Base-by-base conservation (phyloP, 2,329 filamentous ascomycete genomes). In the Xylaria sp. region DNA sequence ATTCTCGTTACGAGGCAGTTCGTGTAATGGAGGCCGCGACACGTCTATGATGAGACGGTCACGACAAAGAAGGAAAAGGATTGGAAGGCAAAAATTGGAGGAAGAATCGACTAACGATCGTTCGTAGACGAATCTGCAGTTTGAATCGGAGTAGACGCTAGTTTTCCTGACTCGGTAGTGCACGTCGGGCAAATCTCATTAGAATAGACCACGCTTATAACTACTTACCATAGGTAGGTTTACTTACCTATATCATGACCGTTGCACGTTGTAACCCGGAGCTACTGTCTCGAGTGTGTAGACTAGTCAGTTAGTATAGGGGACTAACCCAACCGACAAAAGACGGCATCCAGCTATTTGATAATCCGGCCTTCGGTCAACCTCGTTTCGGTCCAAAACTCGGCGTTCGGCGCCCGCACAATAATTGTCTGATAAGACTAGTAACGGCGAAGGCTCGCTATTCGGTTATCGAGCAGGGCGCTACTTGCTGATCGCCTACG, bases 361-460 rank as follows among this genome's bases (percentile, higher is more conserved):
- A 32, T 32, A 30, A n/a, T 20, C 41, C 30, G 1, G 25, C 50
- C 20, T 36, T 55, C 20, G 52, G 15, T 23, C 20, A 50, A 55
- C 46, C 20, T 58, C 52, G 30, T 52, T 43, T 68, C 66, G 66
- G 63, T 63, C 53, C 32, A 39, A 28, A 39, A 13, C 55, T 58
- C 55, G 55, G 55, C 39, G 25, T 69, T 69, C 67, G 67, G 67
- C 60, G 28, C 59, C 60, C 55, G 53, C 58, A 56, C 15, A 43
- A 30, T 2, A 13, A 6, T 39, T 15, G 41, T 8, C 5, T 15
- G 58, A 65, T 60, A 58, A 57, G 28, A 23, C 45, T 59, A 63
- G 46, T 18, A 58, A 28, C 59, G 36, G 53, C 64, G 20, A 63
- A 57, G 9, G 34, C n/a, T 43, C 43, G 52, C 57, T 62, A 45